Evolutionary conservation across 140 eudicot species (phyloP).

Genomic region (Ambrosia hybrid): DNA sequence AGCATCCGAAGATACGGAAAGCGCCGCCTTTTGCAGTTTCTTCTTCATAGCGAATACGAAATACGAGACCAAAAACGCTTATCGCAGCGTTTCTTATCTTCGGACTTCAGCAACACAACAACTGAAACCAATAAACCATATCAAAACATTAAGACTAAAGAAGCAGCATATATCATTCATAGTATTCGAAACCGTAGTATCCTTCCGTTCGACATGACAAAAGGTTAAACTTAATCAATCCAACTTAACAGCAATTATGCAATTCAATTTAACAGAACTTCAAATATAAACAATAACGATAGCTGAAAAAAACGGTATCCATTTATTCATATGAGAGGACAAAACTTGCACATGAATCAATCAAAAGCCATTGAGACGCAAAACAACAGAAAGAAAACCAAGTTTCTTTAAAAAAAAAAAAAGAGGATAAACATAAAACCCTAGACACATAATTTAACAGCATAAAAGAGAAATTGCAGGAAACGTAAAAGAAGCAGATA

Average conservation of each 20-base stretch:
- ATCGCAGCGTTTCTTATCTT: not conserved
- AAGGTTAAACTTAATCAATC: not conserved
- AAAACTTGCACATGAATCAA: no score
- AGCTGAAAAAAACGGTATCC: no score
- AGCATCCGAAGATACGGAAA: constrained; percentile 21
- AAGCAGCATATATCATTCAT: not conserved
- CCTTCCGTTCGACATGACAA: not conserved
- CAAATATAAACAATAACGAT: not conserved
- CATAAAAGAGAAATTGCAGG: no score
- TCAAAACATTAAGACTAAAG: not conserved
- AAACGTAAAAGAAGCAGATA: no score
- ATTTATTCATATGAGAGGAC: no score
- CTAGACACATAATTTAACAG: no score
- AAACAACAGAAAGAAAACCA: no score
- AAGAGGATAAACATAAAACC: no score
- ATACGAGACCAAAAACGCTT: not conserved
- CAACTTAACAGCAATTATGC: not conserved
- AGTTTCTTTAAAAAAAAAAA: no score
- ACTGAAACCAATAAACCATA: constrained; percentile 2
- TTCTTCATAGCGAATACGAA: constrained; percentile 41
- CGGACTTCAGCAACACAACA: not conserved
- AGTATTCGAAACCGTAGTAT: no score
- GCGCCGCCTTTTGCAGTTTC: constrained; percentile 41
- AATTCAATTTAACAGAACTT: not conserved
- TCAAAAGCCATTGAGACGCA: no score